A percentile compares a stretch with the other conserved stretches of the same genome.
These are phyloP conservation scores for Clarireedia paspali DNA, from an alignment of 2,329 filamentous ascomycete species.

Conservation along the genomic window DNA sequence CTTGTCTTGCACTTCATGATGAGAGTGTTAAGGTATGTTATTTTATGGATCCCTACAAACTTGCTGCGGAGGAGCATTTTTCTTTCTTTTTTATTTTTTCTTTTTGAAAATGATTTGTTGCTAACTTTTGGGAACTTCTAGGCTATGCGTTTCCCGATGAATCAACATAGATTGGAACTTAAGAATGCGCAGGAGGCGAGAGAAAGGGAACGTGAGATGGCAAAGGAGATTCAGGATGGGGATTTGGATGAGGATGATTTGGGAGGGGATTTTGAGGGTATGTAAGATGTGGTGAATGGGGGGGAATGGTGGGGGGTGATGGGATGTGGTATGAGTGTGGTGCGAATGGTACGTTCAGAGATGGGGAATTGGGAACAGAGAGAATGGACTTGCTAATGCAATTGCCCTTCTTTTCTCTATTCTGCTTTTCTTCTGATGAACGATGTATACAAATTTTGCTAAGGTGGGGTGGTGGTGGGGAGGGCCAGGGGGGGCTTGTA, in stretches of 20 bases:
- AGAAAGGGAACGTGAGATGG: constrained; percentile 91
- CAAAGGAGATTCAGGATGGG: constrained; percentile 97
- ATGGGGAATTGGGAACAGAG: neutral
- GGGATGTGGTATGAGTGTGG: neutral
- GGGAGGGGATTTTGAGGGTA: constrained; percentile 90
- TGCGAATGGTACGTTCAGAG: neutral
- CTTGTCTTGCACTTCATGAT: constrained; percentile 86
- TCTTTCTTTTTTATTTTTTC: too few relatives aligned
- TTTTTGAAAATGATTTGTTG: too few relatives aligned
- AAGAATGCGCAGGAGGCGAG: constrained; percentile 99
- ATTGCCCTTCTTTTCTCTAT: neutral
- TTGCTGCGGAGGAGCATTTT: too few relatives aligned
- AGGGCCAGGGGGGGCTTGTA: too few relatives aligned
- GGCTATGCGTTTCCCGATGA: constrained; percentile 99
- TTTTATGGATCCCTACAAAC: neutral
- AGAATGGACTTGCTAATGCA: neutral
- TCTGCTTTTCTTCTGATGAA: too few relatives aligned
- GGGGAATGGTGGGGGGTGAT: neutral
- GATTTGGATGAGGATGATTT: constrained; percentile 96
- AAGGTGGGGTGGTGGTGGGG: too few relatives aligned
- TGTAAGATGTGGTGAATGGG: constrained; percentile 47
- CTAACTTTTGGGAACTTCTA: constrained; percentile 29
- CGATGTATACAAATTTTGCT: too few relatives aligned
- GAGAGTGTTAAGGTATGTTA: constrained; percentile 87
- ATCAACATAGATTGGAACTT: constrained; percentile 92